Conservation (phyloP, 352 stramenopile genomes). For the Halophytophthora batemanensis region DNA sequence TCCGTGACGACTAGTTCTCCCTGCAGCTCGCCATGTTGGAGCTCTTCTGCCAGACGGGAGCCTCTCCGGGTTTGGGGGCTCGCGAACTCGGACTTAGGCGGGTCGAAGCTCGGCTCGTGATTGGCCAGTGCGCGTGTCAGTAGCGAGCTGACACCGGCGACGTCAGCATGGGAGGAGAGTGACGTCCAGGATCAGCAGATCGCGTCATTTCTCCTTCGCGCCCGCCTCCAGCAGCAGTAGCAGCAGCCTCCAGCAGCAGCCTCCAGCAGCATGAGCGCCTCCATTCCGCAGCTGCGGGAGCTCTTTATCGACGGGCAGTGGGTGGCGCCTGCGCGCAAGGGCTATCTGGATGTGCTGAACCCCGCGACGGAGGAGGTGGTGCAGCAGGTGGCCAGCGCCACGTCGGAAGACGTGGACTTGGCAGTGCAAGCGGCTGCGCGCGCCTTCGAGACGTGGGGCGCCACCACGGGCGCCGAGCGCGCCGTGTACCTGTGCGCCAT, state of each 20-base stretch:
- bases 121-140: too few relatives aligned
- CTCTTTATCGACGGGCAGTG: constrained; percentile 65
- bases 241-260: too few relatives aligned
- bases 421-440: constrained; percentile 36
- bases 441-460: constrained; percentile 35
- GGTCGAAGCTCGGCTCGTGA: too few relatives aligned
- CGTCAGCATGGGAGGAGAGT: too few relatives aligned
- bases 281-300: too few relatives aligned
- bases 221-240: too few relatives aligned
- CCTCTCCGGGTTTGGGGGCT: too few relatives aligned
- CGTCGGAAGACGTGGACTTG: constrained; percentile 40
- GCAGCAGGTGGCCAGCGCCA: constrained; percentile 44
- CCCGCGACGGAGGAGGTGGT: constrained; percentile 50
- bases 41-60: not conserved
- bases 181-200: too few relatives aligned
- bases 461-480: constrained; percentile 34
- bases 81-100: too few relatives aligned
- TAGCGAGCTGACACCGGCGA: too few relatives aligned
- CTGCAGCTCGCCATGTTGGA: not conserved
- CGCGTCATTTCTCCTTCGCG: too few relatives aligned
- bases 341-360: constrained; percentile 64
- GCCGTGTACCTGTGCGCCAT: constrained; percentile 46
- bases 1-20: constrained; percentile 2
- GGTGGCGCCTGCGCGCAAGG: constrained; percentile 31
- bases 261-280: too few relatives aligned